Percentiles rank a stretch among this genome's conserved stretches.
Conservation (phyloP, 1,284 basidiomycete species). For the Sporisorium graminicola region DNA sequence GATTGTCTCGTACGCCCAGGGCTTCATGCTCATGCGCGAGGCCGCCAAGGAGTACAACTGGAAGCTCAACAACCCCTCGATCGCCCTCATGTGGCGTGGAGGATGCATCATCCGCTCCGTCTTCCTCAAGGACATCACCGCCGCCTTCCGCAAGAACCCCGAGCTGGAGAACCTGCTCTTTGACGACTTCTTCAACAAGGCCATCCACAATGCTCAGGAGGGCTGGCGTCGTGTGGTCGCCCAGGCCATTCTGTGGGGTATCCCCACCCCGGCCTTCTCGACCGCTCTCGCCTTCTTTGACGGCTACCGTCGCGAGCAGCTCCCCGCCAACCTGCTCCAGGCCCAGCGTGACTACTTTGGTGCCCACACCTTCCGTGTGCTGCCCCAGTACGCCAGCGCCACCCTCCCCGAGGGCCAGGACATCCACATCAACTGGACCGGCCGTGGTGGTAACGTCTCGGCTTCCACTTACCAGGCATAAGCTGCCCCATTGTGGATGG, state of each 20-base stretch:
- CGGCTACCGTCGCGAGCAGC: conserved; percentile 87
- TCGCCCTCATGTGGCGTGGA: conserved; percentile 99
- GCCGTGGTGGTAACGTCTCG: conserved; percentile 91
- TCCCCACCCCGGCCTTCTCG: conserved; percentile 94
- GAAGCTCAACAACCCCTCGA: conserved; percentile 83
- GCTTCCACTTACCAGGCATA: conserved; percentile 91
- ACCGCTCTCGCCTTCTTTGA: conserved; percentile 99
- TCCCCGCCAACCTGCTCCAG: conserved; percentile 93
- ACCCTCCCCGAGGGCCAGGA: conserved; percentile 80
- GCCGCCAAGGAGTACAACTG: conserved; percentile 90
- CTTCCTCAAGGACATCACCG: conserved; percentile 73
- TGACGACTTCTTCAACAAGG: conserved; percentile 98
- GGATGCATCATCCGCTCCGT: conserved; percentile 90
- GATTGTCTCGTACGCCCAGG: conserved; percentile 88
- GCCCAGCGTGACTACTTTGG: conserved; percentile 79
- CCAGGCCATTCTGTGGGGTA: conserved; percentile 96
- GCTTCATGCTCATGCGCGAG: conserved; percentile 99
- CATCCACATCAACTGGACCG: conserved; percentile 79
- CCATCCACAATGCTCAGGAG: conserved; percentile 90
- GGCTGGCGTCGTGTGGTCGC: conserved; percentile 98
- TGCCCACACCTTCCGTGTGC: conserved; percentile 56
- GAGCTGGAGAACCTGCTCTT: conserved; percentile 93
- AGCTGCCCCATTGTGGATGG: conserved; percentile 49
- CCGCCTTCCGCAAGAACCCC: conserved; percentile 88
- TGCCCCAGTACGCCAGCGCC: conserved; percentile 63